phyloP scores from a whole-genome alignment of 768 basidiomycete genomes.

The Mycena floridula region DNA sequence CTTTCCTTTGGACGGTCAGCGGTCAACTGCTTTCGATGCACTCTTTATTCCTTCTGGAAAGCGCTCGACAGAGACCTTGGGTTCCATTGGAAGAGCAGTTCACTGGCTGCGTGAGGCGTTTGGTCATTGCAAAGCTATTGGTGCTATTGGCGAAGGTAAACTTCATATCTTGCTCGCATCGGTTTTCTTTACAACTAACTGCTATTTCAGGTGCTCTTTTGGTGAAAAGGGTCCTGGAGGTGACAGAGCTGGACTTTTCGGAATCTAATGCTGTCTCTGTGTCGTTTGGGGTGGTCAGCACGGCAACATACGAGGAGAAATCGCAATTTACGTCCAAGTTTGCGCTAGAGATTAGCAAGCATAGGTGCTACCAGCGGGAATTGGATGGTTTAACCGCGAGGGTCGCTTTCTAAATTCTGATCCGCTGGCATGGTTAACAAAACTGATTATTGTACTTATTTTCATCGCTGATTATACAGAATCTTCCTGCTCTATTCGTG shows the following conservation, averaged over 20 bases:
- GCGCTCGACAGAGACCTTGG: slow-evolving; percentile 49
- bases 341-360: slow-evolving; percentile 58
- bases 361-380: slow-evolving; percentile 61
- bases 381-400: slow-evolving; percentile 44
- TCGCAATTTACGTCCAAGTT: slow-evolving; percentile 52
- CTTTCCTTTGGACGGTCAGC: slow-evolving; percentile 70
- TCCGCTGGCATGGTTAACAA: no score
- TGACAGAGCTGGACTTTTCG: slow-evolving; percentile 33
- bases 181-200: slow-evolving; percentile 13
- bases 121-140: slow-evolving; percentile 81
- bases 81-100: slow-evolving; percentile 60
- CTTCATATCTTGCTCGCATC: neutral
- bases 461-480: no score
- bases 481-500: no score
- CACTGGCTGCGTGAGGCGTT: slow-evolving; percentile 85
- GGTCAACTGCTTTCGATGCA: slow-evolving; percentile 83
- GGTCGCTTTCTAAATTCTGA: slow-evolving; percentile 38
- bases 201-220: slow-evolving; percentile 43
- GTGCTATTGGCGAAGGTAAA: slow-evolving; percentile 47
- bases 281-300: slow-evolving; percentile 61
- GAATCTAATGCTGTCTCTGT: slow-evolving; percentile 33
- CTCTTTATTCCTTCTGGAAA: slow-evolving; percentile 71
- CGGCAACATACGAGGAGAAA: slow-evolving; percentile 39
- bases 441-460: no score
- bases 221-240: slow-evolving; percentile 35